Evolutionary conservation across 192 early-diverging fungal genomes (phyloP), one percentile per base, ranked within the genome.

Genomic region (Mortierella alpina): DNA sequence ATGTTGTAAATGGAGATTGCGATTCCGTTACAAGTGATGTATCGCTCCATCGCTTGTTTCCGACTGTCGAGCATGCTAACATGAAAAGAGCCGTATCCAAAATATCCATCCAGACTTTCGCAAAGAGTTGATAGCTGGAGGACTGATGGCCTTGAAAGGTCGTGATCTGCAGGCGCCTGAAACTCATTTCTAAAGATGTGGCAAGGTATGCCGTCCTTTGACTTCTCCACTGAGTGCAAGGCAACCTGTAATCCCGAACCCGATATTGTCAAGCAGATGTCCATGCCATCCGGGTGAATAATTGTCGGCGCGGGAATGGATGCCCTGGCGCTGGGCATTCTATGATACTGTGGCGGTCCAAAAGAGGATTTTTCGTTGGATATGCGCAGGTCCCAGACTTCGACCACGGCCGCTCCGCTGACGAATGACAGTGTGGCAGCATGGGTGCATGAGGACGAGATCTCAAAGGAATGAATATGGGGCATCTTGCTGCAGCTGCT

Each of bases 401-500:
- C 68, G 41, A 70, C 48, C 45, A 62, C 51, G 22, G 59, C 59
- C 6, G 40, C 49, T 20, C 59, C 68, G 23, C n/a, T 41, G 5
- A 54, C 59, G 22, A 70, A 70, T 7, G 45, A 70, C 20, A 70
- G 58, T n/a, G 68, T 70, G 5, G 53, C 58, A 14, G 68, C 68
- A 17, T 70, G 68, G 13, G 68, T 58, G 41, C 42, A 48, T 8
- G 59, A 49, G n/a, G 58, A 62, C 1, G 58, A 62, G 58, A 70
- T 62, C 17, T 49, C 59, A n/a, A 61, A 62, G 7, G 58, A 62
- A 39, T 70, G 68, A 15, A 62, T 55, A 23, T 54, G 56, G 41
- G 61, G 59, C 4, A 50, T 62, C 11, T 23, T 70, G 20, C 15
- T n/a, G 6, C 50, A 39, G 3, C 56, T 48, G 7, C 17, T 39